Percentiles rank a stretch among this genome's conserved stretches.
Conservation (phyloP, 257 asterid species). For the Capsicum pubescens region DNA sequence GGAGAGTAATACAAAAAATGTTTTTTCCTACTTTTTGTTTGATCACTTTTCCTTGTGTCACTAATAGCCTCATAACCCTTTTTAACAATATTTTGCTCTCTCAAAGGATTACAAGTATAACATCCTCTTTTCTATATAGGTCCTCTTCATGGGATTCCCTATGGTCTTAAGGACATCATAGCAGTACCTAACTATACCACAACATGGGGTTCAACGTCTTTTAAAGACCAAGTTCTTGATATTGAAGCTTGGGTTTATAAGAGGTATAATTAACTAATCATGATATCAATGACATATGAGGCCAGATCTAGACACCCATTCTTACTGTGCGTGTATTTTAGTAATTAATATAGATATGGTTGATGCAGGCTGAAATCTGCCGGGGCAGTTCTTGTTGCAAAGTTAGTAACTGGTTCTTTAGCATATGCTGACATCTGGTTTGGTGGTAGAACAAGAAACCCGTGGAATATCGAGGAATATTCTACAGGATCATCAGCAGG, state of each 20-base stretch:
- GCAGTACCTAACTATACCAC: conserved; percentile 92
- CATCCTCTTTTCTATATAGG: conserved; percentile 50
- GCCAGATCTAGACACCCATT: background rate
- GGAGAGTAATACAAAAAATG: background rate
- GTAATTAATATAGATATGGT: conserved; percentile 4
- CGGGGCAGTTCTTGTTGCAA: conserved; percentile 91
- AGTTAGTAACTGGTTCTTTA: conserved; percentile 86
- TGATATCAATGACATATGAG: background rate
- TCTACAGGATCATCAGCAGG: conserved; percentile 98
- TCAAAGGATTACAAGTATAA: background rate
- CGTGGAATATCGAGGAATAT: conserved; percentile 91
- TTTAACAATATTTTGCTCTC: background rate
- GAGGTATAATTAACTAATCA: conserved; percentile 50
- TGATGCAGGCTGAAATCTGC: conserved; percentile 75
- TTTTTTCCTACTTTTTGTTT: background rate
- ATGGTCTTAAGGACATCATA: conserved; percentile 90
- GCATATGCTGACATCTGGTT: conserved; percentile 97
- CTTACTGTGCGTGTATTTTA: background rate
- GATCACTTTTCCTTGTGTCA: no score
- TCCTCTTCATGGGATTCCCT: conserved; percentile 95
- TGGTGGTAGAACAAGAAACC: conserved; percentile 98
- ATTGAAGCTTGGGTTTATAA: conserved; percentile 94
- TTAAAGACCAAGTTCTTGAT: conserved; percentile 77
- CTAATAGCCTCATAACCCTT: background rate
- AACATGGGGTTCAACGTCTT: conserved; percentile 88